Percentiles rank a stretch among this genome's conserved stretches.
These are phyloP conservation scores for Rhinocladiella similis DNA, from an alignment of 2,329 filamentous ascomycete species.

Conservation along the genomic window DNA sequence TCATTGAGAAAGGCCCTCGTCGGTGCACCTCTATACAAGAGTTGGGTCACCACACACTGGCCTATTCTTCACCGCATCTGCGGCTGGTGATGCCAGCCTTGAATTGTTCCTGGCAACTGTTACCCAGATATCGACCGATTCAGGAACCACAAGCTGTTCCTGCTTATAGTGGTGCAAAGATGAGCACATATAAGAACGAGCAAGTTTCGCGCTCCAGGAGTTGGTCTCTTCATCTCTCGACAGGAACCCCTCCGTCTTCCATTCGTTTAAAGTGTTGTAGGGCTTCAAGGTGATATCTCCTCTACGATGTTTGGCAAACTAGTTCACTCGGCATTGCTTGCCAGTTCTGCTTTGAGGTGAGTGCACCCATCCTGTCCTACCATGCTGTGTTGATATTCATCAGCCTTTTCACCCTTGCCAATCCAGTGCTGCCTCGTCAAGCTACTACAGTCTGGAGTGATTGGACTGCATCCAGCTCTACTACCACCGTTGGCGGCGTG, in stretches of 20 bases:
- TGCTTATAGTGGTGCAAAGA: background rate
- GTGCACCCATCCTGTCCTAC: background rate
- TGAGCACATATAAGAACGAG: background rate
- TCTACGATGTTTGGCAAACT: background rate
- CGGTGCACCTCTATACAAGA: background rate
- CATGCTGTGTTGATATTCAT: background rate
- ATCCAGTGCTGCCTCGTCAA: background rate
- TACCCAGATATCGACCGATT: background rate
- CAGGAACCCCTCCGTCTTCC: background rate
- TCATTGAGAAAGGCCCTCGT: background rate
- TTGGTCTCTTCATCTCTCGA: background rate
- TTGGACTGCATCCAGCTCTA: background rate
- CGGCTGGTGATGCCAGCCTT: background rate
- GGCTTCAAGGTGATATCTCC: background rate
- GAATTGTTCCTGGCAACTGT: background rate
- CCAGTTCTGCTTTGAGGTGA: background rate
- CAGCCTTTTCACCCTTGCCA: background rate
- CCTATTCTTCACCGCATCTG: background rate
- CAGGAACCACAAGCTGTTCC: background rate
- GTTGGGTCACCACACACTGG: background rate
- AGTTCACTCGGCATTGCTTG: background rate
- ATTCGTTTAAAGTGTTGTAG: background rate
- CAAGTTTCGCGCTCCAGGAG: background rate
- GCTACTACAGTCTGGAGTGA: background rate
- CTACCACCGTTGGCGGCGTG: background rate